Evolutionary conservation across 2,329 filamentous ascomycete species (phyloP).

Genomic region (Penicillium sp.): DNA sequence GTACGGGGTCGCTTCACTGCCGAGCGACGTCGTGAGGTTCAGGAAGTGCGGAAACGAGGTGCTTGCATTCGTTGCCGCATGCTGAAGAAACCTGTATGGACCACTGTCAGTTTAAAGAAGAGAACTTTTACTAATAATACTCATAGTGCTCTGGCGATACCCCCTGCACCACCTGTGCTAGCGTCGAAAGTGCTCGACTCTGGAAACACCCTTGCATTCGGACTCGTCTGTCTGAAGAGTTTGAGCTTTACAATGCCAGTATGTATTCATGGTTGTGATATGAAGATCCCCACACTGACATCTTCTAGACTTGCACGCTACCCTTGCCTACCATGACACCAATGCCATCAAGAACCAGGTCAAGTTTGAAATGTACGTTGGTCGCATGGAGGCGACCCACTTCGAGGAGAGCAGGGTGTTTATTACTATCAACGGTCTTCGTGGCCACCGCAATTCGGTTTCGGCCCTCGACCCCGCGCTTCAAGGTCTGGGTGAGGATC

Average conservation of each 20-base stretch:
- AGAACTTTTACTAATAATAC: background rate
- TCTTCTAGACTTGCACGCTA: slow-evolving; percentile 48
- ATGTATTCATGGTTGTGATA: slow-evolving; percentile 12
- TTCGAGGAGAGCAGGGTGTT: slow-evolving; percentile 54
- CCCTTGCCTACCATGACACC: slow-evolving; percentile 54
- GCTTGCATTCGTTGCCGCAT: slow-evolving; percentile 64
- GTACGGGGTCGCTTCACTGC: slow-evolving; percentile 59
- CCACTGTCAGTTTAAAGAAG: background rate
- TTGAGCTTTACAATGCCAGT: slow-evolving; percentile 58
- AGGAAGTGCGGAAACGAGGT: slow-evolving; percentile 59
- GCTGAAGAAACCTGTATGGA: slow-evolving; percentile 59
- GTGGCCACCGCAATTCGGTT: slow-evolving; percentile 39
- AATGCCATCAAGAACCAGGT: slow-evolving; percentile 50
- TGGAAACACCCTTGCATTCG: slow-evolving; percentile 63
- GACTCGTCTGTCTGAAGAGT: slow-evolving; percentile 59
- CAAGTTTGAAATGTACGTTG: slow-evolving; percentile 49
- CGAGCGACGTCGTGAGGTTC: slow-evolving; percentile 58
- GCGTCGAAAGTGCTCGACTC: slow-evolving; percentile 60
- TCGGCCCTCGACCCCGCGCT: slow-evolving; percentile 42
- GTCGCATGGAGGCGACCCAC: slow-evolving; percentile 56
- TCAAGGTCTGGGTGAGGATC: slow-evolving; percentile 42
- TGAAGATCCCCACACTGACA: slow-evolving; percentile 17
- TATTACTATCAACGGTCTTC: slow-evolving; percentile 48
- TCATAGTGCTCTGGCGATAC: slow-evolving; percentile 57
- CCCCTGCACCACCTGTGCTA: slow-evolving; percentile 59